Evolutionary conservation across 805 yeast genomes (phyloP).

Genomic region (Starmerella sirachaensis): DNA sequence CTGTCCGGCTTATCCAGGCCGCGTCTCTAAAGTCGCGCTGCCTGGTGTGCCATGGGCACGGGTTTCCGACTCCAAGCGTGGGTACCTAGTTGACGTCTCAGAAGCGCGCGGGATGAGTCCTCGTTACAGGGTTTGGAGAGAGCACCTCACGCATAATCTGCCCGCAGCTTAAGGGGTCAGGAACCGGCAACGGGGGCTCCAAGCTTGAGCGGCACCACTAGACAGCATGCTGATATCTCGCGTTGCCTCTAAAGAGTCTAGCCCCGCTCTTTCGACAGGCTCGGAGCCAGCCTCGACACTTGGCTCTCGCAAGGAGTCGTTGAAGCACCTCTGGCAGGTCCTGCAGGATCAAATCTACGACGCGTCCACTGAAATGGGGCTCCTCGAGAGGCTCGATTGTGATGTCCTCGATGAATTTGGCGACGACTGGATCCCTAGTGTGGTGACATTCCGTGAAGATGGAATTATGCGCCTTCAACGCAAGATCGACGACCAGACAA

Average conservation of each 20-base stretch:
- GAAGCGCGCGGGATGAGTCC: too few relatives aligned
- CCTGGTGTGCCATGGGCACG: too few relatives aligned
- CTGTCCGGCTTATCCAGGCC: too few relatives aligned
- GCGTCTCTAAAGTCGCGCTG: too few relatives aligned
- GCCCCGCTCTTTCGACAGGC: background rate
- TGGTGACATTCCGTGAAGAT: slow-evolving; percentile 4
- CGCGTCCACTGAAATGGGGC: background rate
- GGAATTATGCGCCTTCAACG: slow-evolving; percentile 9
- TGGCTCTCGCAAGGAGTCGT: slow-evolving; percentile 12
- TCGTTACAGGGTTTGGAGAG: too few relatives aligned
- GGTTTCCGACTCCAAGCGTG: too few relatives aligned
- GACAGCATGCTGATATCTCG: slow-evolving; percentile 15
- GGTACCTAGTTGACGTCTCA: too few relatives aligned
- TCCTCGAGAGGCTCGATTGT: slow-evolving; percentile 8
- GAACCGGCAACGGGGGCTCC: background rate
- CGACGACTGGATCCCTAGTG: slow-evolving; percentile 15
- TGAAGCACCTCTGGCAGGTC: slow-evolving; percentile 13
- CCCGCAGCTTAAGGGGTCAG: too few relatives aligned
- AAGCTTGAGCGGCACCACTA: background rate
- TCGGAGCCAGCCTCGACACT: background rate
- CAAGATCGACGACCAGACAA: slow-evolving; percentile 4
- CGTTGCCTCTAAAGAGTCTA: slow-evolving; percentile 7
- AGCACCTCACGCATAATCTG: too few relatives aligned
- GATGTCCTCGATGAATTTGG: slow-evolving; percentile 16
- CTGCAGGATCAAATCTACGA: slow-evolving; percentile 5